Percentiles rank a stretch among this genome's conserved stretches.
These are phyloP conservation scores for Thymus quinquecostatus DNA, from an alignment of 257 asterid genomes.

Conservation along the genomic window DNA sequence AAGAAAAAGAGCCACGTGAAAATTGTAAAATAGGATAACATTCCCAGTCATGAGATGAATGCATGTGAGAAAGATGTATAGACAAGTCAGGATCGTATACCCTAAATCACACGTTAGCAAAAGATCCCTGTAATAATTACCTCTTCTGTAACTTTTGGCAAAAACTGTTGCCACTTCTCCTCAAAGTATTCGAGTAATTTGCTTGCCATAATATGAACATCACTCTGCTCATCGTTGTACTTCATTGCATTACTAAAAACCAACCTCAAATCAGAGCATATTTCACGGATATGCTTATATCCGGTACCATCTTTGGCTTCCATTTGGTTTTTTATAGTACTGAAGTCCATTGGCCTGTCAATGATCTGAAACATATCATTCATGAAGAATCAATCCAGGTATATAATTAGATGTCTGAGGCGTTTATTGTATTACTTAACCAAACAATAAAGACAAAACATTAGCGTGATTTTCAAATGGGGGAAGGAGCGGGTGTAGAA, in stretches of 20 bases:
- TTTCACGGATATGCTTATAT: conserved; percentile 85
- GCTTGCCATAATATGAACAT: conserved; percentile 81
- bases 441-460: background rate
- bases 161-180: conserved; percentile 87
- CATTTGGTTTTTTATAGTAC: conserved; percentile 96
- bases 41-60: conserved; percentile 1
- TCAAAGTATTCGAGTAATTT: conserved; percentile 70
- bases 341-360: conserved; percentile 99
- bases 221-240: conserved; percentile 89
- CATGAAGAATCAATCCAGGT: conserved; percentile 39
- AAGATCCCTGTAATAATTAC: conserved; percentile 41
- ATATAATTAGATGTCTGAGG: conserved; percentile 4
- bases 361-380: conserved; percentile 71
- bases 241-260: conserved; percentile 88
- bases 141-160: conserved; percentile 95
- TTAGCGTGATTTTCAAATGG: background rate
- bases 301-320: conserved; percentile 95
- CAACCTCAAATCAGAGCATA: conserved; percentile 77
- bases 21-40: background rate
- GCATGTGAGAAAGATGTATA: background rate
- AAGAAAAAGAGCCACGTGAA: conserved; percentile 13
- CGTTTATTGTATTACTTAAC: conserved; percentile 20
- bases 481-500: background rate
- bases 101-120: conserved; percentile 1
- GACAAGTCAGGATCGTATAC: background rate